A percentile compares a stretch with the other conserved stretches of the same genome.
These are phyloP conservation scores for Santalum album DNA, from an alignment of 164 flowering plant genomes.

Conservation along the genomic window DNA sequence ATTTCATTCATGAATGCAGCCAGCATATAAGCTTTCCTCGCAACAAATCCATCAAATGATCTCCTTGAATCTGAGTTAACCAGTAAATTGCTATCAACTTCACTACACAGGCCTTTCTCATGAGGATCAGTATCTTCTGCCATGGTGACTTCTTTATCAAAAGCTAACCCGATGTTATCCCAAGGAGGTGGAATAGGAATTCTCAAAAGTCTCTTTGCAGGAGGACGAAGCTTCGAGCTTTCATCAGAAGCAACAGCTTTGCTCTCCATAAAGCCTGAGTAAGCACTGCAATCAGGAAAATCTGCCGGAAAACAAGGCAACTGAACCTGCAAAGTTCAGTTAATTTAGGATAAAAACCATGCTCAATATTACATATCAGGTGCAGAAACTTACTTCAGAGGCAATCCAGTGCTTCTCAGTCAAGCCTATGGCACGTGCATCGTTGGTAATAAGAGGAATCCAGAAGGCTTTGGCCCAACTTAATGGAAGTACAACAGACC, in stretches of 20 bases:
- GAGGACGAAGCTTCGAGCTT: constrained; percentile 35
- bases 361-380: background rate
- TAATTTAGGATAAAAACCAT: background rate
- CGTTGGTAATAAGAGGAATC: constrained; percentile 53
- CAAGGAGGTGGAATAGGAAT: constrained; percentile 76
- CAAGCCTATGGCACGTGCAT: constrained; percentile 79
- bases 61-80: constrained; percentile 1
- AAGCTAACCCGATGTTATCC: constrained; percentile 29
- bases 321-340: constrained; percentile 40
- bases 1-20: constrained; percentile 26
- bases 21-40: constrained; percentile 44
- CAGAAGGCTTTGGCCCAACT: constrained; percentile 85
- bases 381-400: constrained; percentile 40
- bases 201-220: constrained; percentile 35
- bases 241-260: constrained; percentile 36
- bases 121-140: constrained; percentile 5
- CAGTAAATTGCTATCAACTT: constrained; percentile 1
- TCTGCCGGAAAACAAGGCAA: constrained; percentile 69
- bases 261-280: constrained; percentile 38
- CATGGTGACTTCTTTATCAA: constrained; percentile 8
- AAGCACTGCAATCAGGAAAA: constrained; percentile 79
- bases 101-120: background rate
- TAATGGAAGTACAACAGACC: constrained; percentile 77
- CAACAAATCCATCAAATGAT: constrained; percentile 36
- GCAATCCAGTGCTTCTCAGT: constrained; percentile 89